phyloP scores from a whole-genome alignment of 2,329 filamentous ascomycete species.

The Fusarium camptoceras region DNA sequence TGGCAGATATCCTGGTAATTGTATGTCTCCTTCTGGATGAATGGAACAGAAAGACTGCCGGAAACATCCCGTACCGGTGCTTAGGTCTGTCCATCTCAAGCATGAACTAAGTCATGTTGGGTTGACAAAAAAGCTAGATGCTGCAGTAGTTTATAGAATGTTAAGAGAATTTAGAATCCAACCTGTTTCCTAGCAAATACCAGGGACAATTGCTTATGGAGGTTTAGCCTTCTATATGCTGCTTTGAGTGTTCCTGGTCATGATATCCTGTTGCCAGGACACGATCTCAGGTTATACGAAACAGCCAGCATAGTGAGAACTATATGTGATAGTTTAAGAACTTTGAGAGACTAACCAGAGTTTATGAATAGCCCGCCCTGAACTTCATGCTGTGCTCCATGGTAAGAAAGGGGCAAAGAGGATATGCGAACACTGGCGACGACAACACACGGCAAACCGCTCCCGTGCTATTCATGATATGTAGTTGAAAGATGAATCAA shows the following conservation, averaged over 20 bases:
- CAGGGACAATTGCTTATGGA: not conserved
- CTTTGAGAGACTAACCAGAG: no score
- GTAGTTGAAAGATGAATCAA: not conserved
- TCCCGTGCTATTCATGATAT: not conserved
- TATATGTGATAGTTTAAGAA: not conserved
- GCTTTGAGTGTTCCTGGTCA: not conserved
- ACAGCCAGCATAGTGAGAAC: not conserved
- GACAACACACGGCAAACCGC: not conserved
- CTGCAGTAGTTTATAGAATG: no score
- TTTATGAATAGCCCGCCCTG: no score
- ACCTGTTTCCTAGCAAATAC: accelerated
- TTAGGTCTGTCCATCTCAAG: not conserved
- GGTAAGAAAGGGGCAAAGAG: not conserved
- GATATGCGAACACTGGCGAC: not conserved
- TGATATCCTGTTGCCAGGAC: not conserved
- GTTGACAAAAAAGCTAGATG: no score
- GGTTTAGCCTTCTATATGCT: no score
- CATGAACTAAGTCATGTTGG: no score
- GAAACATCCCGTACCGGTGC: not conserved
- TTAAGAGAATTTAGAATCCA: not conserved
- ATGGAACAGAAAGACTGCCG: not conserved
- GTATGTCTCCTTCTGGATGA: not conserved
- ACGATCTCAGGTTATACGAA: not conserved
- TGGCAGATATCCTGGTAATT: not conserved
- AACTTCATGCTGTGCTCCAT: not conserved